These are phyloP conservation scores for Lojkania enalia DNA, from an alignment of 2,329 filamentous ascomycete genomes.

Conservation along the genomic window DNA sequence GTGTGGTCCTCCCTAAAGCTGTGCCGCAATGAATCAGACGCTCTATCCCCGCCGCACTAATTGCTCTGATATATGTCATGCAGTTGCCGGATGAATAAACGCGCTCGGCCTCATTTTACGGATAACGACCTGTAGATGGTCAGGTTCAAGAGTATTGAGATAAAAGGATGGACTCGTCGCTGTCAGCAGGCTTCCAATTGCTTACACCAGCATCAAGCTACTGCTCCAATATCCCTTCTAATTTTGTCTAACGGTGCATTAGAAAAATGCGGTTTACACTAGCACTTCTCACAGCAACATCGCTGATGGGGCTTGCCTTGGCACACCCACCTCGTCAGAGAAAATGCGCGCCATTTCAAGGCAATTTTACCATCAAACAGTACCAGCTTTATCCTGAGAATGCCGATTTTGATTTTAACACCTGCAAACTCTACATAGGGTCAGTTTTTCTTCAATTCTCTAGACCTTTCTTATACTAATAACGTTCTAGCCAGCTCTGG, in stretches of 20 bases:
- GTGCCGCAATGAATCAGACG: neutral
- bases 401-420: constrained; percentile 21
- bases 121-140: neutral
- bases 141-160: neutral
- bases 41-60: neutral
- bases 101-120: neutral
- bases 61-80: neutral
- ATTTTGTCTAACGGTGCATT: neutral
- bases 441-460: constrained; percentile 1
- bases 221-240: no score
- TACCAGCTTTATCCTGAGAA: constrained; percentile 25
- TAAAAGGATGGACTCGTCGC: neutral
- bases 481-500: constrained; percentile 17
- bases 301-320: neutral
- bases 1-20: neutral
- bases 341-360: constrained; percentile 14
- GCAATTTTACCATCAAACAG: constrained; percentile 18
- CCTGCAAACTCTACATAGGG: constrained; percentile 22
- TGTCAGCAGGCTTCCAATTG: neutral
- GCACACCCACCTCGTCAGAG: neutral
- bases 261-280: neutral
- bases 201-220: no score
- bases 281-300: neutral
- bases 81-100: neutral
- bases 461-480: neutral